A percentile compares a stretch with the other conserved stretches of the same genome.
These are phyloP conservation scores for Jackrogersella minutella DNA, from an alignment of 495 filamentous ascomycete genomes.

Conservation along the genomic window DNA sequence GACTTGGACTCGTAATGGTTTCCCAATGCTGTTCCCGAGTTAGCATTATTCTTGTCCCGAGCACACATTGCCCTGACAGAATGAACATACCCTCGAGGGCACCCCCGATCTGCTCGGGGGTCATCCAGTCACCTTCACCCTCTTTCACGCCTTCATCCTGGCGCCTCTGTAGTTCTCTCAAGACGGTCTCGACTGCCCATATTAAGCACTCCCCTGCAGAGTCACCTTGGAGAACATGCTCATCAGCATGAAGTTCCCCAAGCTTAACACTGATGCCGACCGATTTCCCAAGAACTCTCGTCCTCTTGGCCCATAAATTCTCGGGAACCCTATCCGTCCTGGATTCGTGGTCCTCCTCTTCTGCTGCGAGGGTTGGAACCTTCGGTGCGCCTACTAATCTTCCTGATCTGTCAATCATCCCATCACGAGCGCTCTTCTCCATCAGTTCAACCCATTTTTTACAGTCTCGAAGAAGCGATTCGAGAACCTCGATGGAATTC, in stretches of 20 bases:
- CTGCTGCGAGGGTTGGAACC: conserved; percentile 29
- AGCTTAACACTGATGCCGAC: conserved; percentile 81
- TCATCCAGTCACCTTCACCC: conserved; percentile 78
- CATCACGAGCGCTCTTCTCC: conserved; percentile 61
- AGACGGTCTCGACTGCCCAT: conserved; percentile 81
- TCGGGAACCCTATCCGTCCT: conserved; percentile 41
- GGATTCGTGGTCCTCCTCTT: conserved; percentile 41
- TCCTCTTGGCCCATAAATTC: conserved; percentile 69
- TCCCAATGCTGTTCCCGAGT: conserved; percentile 65
- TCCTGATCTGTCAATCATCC: conserved; percentile 48
- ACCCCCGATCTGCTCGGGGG: conserved; percentile 72
- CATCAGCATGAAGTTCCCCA: conserved; percentile 75
- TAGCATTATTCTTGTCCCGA: conserved; percentile 15
- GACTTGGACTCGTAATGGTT: conserved; percentile 72
- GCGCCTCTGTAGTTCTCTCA: conserved; percentile 76
- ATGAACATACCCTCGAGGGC: conserved; percentile 67
- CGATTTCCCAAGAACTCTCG: conserved; percentile 72
- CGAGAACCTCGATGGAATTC: conserved; percentile 75
- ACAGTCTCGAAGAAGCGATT: conserved; percentile 68
- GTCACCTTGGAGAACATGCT: conserved; percentile 66
- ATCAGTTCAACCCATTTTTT: conserved; percentile 67
- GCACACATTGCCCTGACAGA: not conserved
- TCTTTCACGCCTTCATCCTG: conserved; percentile 67
- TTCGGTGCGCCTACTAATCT: conserved; percentile 30
- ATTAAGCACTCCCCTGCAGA: conserved; percentile 75